Base-by-base conservation (phyloP, 73 alveolate species). In the Durusdinium trenchii region DNA sequence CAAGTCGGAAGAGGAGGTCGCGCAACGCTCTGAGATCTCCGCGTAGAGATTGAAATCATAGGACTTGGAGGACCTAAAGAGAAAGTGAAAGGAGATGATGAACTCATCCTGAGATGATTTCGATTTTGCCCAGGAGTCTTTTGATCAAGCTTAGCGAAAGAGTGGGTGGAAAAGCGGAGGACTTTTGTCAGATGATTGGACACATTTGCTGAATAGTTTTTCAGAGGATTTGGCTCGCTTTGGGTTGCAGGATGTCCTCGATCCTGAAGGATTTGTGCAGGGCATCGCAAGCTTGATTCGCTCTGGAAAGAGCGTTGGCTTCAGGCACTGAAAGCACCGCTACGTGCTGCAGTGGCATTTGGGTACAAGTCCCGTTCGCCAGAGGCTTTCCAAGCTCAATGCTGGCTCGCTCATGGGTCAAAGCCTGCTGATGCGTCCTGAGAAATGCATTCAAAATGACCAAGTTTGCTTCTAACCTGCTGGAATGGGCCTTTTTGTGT, bases 381-480 rank as follows among this genome's bases (percentile, higher is more conserved):
- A n/a, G n/a, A 91, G 98, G 98, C 90, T 91, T 30, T 91, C 98
- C 42, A 91, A 91, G 90, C 98, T 91, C 38, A 91, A 91, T 43
- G 98, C 98, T 48, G 98, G 98, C 46, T 91, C 98, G 5, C 98
- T 91, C 46, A 67, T 91, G 98, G 98, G 98, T 20, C 89, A 91
- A 38, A 91, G 98, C 78, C 38, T 91, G 78, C 61, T 91, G 98
- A 52, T 3, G 42, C 5, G 60, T 87, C 78, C 98, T 91, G 3
- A 87, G 82, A n/a, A 2, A 26, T 10, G 81, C 81, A 32, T 67
- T 42, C 81, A 67, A 16, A 38, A 9, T 64, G 40, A 45, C 28
- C 89, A 64, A 38, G 28, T 6, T 9, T 9, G n/a, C n/a, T n/a
- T n/a, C n/a, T n/a, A n/a, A n/a, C n/a, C n/a, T n/a, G n/a, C 12